A percentile compares a stretch with the other conserved stretches of the same genome.
These are phyloP conservation scores for Ceratocystis papillata DNA, from an alignment of 2,329 filamentous ascomycete genomes.

Conservation along the genomic window DNA sequence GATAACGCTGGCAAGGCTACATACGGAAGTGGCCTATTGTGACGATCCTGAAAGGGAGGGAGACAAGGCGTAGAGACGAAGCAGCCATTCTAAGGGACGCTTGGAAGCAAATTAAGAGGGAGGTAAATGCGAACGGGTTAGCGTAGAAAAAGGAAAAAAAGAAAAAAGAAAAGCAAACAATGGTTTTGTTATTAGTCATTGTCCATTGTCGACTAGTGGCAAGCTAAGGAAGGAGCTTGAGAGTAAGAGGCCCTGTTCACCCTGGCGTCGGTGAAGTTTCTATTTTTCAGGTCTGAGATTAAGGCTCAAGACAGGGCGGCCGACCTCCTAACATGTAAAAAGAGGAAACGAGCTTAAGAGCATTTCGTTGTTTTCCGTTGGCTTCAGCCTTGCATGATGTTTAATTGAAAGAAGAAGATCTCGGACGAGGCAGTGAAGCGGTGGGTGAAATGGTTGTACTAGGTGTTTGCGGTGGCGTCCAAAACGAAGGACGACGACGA, in stretches of 20 bases:
- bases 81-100: no score
- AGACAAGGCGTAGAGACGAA: not conserved
- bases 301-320: not conserved
- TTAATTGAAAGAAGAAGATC: not conserved
- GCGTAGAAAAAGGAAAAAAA: not conserved
- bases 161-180: not conserved
- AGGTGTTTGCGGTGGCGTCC: no score
- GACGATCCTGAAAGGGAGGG: not conserved
- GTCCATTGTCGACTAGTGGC: not conserved
- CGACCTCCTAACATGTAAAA: not conserved
- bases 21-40: no score
- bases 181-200: not conserved
- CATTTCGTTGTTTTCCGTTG: not conserved
- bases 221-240: not conserved
- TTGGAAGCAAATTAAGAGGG: slow-evolving; percentile 13
- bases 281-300: slow-evolving; percentile 5
- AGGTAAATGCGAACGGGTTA: not conserved
- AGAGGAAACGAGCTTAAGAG: not conserved
- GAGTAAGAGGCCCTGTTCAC: not conserved
- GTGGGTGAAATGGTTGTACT: no score
- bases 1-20: no score
- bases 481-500: no score
- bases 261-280: not conserved
- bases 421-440: no score
- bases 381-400: not conserved